These are phyloP conservation scores for Cudoniella acicularis DNA, from an alignment of 495 filamentous ascomycete genomes.

Conservation along the genomic window DNA sequence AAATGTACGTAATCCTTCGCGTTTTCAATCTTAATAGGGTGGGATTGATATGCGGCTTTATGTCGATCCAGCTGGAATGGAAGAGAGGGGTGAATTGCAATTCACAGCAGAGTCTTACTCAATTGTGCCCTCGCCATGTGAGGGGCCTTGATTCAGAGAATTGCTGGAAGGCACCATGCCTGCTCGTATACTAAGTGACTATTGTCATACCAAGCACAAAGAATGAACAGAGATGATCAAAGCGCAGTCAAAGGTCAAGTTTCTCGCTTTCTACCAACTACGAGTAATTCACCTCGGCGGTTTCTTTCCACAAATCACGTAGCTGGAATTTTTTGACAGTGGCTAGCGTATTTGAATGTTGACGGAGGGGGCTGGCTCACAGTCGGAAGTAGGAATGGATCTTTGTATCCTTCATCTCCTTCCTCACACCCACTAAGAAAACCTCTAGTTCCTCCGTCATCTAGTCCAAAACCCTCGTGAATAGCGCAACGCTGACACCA, in stretches of 20 bases:
- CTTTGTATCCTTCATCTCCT: conserved; percentile 47
- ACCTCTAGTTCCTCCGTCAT: conserved; percentile 44
- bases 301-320: too few relatives aligned
- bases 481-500: conserved; percentile 43
- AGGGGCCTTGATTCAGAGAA: conserved; percentile 1
- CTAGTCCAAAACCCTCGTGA: conserved; percentile 51
- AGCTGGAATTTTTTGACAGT: too few relatives aligned
- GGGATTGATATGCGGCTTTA: conserved; percentile 34
- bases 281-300: too few relatives aligned
- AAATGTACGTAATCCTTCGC: conserved; percentile 39
- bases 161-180: too few relatives aligned
- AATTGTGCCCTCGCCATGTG: not conserved
- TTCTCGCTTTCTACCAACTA: too few relatives aligned
- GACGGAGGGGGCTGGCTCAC: too few relatives aligned
- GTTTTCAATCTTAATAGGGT: conserved; percentile 34
- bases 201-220: too few relatives aligned
- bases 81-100: conserved; percentile 2
- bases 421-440: conserved; percentile 47
- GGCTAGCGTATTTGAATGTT: too few relatives aligned
- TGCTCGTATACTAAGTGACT: too few relatives aligned
- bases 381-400: conserved; percentile 38
- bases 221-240: too few relatives aligned
- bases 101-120: conserved; percentile 10
- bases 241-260: too few relatives aligned
- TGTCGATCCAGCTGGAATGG: conserved; percentile 30